phyloP scores from a whole-genome alignment of 139 green algal species.

The Picocystis salinarum region DNA sequence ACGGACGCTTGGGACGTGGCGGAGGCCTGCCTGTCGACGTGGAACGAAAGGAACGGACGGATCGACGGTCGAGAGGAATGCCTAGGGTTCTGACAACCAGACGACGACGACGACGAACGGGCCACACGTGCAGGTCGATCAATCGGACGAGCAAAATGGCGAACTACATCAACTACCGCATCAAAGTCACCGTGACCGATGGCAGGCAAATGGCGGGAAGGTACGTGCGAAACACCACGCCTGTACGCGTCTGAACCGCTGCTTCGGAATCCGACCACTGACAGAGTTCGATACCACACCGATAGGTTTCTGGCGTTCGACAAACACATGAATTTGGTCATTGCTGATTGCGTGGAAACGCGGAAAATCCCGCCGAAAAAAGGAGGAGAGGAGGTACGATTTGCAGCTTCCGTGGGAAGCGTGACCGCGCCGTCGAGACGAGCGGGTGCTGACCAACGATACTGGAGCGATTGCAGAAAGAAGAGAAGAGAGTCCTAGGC shows the following conservation, averaged over 20 bases:
- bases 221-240: not conserved
- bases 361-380: conserved; percentile 85
- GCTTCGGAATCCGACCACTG: not conserved
- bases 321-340: conserved; percentile 94
- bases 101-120: too few species aligned
- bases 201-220: conserved; percentile 62
- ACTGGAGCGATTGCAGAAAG: conserved; percentile 48
- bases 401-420: too few species aligned
- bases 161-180: conserved; percentile 88
- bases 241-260: not conserved
- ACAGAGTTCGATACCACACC: not conserved
- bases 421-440: too few species aligned
- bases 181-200: conserved; percentile 25
- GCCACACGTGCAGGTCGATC: too few species aligned
- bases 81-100: too few species aligned
- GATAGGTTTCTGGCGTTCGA: conserved; percentile 98
- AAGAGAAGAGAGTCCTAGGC: conserved; percentile 78
- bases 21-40: too few species aligned
- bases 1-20: too few species aligned
- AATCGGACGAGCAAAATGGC: conserved; percentile 82
- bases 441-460: too few species aligned
- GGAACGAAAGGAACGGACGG: too few species aligned
- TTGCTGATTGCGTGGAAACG: conserved; percentile 92
- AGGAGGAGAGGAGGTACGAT: conserved; percentile 59
- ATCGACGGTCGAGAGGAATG: too few species aligned